Evolutionary conservation across 2,329 filamentous ascomycete species (phyloP).

Genomic region (Botrytis galanthina): DNA sequence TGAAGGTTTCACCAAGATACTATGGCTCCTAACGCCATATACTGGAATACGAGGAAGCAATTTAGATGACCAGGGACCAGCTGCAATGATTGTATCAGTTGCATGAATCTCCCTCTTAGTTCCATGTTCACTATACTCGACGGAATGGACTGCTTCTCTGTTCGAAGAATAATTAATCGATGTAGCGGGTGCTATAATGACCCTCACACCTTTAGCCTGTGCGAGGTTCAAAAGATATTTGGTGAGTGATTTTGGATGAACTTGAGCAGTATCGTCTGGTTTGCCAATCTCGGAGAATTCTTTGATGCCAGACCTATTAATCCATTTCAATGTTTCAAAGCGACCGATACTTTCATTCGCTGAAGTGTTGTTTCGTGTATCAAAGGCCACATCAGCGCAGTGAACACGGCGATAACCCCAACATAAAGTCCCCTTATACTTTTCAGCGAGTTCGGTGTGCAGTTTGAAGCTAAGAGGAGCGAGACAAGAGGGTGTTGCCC

Average conservation of each 20-base stretch:
- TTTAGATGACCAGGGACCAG: conserved; percentile 11
- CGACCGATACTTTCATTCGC: background rate
- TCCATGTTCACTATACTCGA: background rate
- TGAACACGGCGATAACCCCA: conserved; percentile 83
- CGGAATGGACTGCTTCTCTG: background rate
- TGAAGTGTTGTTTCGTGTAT: background rate
- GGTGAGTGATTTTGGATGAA: background rate
- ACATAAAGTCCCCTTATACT: conserved; percentile 69
- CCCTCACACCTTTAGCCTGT: background rate
- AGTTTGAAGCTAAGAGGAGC: conserved; percentile 81
- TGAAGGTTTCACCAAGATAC: conserved; percentile 3
- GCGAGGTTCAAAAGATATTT: background rate
- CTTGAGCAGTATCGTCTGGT: background rate
- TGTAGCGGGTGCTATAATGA: background rate
- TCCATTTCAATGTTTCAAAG: background rate
- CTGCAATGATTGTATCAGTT: background rate
- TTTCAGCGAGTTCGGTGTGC: conserved; percentile 73
- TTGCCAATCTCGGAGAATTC: conserved; percentile 3
- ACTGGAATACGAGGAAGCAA: background rate
- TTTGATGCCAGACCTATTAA: background rate
- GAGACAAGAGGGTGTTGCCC: conserved; percentile 81
- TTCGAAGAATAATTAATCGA: background rate
- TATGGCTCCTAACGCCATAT: conserved; percentile 8
- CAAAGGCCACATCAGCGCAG: conserved; percentile 49
- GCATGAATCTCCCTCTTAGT: background rate